Evolutionary conservation across 345 rosid genomes (phyloP).

Genomic region (Eucalyptus regnans): DNA sequence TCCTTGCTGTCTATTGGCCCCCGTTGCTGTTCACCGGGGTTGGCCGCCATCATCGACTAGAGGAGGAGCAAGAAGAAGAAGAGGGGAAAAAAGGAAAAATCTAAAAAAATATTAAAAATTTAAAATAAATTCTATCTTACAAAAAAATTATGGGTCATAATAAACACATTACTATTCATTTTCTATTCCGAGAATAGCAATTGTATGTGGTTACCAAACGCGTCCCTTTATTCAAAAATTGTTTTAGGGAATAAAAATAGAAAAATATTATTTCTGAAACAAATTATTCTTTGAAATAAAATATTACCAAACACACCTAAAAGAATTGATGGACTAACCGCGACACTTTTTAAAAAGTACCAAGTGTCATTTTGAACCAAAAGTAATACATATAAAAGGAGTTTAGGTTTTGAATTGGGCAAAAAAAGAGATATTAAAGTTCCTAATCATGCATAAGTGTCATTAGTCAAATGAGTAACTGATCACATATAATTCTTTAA

Average conservation of each 20-base stretch:
- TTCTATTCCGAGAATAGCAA: fast-evolving
- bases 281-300: fast-evolving
- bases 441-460: neutral
- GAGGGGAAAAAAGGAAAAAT: too few species aligned
- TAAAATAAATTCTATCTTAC: too few species aligned
- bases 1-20: too few species aligned
- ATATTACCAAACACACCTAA: neutral
- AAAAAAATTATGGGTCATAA: too few species aligned
- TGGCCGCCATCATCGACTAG: too few species aligned
- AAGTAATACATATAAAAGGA: neutral
- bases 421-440: neutral
- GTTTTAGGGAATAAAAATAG: fast-evolving
- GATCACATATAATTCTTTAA: neutral
- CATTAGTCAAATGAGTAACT: neutral
- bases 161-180: too few species aligned
- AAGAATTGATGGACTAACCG: fast-evolving
- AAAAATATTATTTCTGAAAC: fast-evolving
- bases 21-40: fast-evolving
- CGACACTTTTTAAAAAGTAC: fast-evolving
- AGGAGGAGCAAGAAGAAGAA: too few species aligned
- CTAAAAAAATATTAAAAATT: too few species aligned
- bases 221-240: fast-evolving
- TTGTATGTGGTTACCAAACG: too few species aligned
- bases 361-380: neutral
- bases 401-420: neutral